A percentile compares a stretch with the other conserved stretches of the same genome.
These are phyloP conservation scores for Alternaria solani DNA, from an alignment of 2,329 filamentous ascomycete species.

Conservation along the genomic window DNA sequence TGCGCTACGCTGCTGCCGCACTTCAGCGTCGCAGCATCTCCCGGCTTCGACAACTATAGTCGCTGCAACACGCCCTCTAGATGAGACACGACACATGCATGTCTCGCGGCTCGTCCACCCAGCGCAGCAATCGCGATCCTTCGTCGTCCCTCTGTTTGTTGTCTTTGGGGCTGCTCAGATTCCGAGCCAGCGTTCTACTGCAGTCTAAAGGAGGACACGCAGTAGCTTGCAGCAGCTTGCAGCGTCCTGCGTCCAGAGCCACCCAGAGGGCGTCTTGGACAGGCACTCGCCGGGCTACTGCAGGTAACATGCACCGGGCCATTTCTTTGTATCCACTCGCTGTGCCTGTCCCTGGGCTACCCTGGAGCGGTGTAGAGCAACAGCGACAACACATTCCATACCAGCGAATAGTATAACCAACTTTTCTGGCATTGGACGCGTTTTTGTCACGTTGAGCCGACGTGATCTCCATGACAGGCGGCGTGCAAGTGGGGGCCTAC, in stretches of 20 bases:
- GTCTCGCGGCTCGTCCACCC: slow-evolving; percentile 7
- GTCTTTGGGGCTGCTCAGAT: slow-evolving; percentile 24
- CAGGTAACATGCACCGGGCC: slow-evolving; percentile 35
- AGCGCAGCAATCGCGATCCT: slow-evolving; percentile 13
- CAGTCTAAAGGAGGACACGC: slow-evolving; percentile 28
- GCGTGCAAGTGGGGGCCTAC: slow-evolving; percentile 26
- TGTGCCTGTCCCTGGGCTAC: slow-evolving; percentile 37
- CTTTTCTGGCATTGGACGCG: background rate
- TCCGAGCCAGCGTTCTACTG: slow-evolving; percentile 9
- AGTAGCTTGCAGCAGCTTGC: slow-evolving; percentile 33
- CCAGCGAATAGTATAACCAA: slow-evolving; percentile 30
- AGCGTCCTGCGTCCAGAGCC: slow-evolving; percentile 34
- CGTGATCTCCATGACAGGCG: slow-evolving; percentile 24
- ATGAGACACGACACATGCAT: slow-evolving; percentile 39
- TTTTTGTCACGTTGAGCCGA: background rate
- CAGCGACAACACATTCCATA: slow-evolving; percentile 36
- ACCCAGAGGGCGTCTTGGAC: slow-evolving; percentile 30
- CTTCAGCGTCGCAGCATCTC: background rate
- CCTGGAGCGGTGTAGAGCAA: slow-evolving; percentile 42
- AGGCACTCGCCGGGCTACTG: slow-evolving; percentile 42
- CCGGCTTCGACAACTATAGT: background rate
- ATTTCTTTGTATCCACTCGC: slow-evolving; percentile 34
- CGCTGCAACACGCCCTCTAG: slow-evolving; percentile 24
- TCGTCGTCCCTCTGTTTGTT: slow-evolving; percentile 31
- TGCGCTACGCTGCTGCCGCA: no score